phyloP scores from a whole-genome alignment of 208 protist genomes.

The Wallacemonas sp. region DNA sequence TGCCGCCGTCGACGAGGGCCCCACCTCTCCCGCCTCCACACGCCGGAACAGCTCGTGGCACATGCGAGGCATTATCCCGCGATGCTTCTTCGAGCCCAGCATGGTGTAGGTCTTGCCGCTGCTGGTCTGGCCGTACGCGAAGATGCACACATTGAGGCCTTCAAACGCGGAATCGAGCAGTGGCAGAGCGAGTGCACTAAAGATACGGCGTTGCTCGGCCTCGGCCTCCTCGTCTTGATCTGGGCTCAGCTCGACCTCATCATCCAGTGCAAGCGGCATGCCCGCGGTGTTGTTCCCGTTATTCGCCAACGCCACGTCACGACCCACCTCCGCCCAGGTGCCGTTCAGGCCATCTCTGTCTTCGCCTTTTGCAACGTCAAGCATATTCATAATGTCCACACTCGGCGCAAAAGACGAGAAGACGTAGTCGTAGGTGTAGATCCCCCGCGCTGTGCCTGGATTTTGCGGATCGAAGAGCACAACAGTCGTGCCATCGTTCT shows the following conservation, averaged over 20 bases:
- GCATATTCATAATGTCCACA: conserved; percentile 28
- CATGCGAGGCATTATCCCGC: conserved; percentile 76
- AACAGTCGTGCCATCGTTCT: conserved; percentile 46
- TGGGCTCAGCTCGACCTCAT: conserved; percentile 16
- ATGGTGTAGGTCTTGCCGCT: conserved; percentile 95
- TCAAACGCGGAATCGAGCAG: conserved; percentile 45
- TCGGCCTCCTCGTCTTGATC: conserved; percentile 43
- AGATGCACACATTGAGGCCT: conserved; percentile 85
- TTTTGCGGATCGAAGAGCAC: conserved; percentile 38
- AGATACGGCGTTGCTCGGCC: conserved; percentile 55
- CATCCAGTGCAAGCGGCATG: background rate
- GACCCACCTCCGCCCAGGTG: conserved; percentile 1
- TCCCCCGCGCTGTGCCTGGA: conserved; percentile 15
- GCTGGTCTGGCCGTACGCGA: conserved; percentile 90
- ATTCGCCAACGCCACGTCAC: background rate
- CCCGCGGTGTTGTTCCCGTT: background rate
- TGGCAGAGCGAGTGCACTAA: conserved; percentile 40
- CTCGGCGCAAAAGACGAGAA: conserved; percentile 59
- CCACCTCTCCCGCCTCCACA: conserved; percentile 16
- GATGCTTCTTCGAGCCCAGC: conserved; percentile 66
- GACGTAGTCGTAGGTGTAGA: conserved; percentile 67
- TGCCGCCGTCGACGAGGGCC: no score
- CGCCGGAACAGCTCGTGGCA: conserved; percentile 56
- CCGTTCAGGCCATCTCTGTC: background rate
- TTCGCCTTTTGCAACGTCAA: background rate